Base-by-base conservation (phyloP, 768 basidiomycete species). In the Glaciozyma antarctica region DNA sequence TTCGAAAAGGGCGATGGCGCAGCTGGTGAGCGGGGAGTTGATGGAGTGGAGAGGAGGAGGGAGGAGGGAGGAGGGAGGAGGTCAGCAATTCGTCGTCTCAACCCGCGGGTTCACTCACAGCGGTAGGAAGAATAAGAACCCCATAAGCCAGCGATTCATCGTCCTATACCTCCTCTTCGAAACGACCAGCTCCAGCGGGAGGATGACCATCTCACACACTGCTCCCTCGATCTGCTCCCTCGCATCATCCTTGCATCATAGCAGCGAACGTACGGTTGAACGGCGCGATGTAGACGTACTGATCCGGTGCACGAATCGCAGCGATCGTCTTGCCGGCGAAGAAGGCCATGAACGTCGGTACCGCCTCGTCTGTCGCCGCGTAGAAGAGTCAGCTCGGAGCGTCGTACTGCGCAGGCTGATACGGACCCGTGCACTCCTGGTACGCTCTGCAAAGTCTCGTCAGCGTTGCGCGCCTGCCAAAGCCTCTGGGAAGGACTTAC, bases 301-400 rank as follows among this genome's bases (percentile, higher is more conserved):
- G 74, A 58, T 74, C 73, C 5, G 73, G 73, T 3, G 73, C 73
- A 0, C 73, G 68, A 21, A 74, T 61, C 1, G 63, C 44, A 19
- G 65, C 45, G 44, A 74, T 67, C 3, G 78, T 78, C 72, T 79
- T 79, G 67, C 75, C 75, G 0, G 78, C 76, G 60, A 78, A 80
- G 71, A 76, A 78, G 6, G 73, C 71, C 63, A 80, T 68, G 63
- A 76, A 79, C 58, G 71, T 68, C 19, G 67, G 62, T 12, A 72
- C 69, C 10, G 67, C 63, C 41, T 79, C 77, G 60, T 78, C 78
- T 30, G 32, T 32, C 9, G 32, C 9, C 32, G 32, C 32, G 9
- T 32, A 32, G 4, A 32, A 32, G 9, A 9, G 32, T 32, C 32
- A 32, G 32, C 32, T 32, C 32, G 32, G 32, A 5, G n/a, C n/a